Evolutionary conservation across 768 basidiomycete genomes (phyloP), one percentile per base, ranked within the genome.

Genomic region (Lentinus tigrinus): DNA sequence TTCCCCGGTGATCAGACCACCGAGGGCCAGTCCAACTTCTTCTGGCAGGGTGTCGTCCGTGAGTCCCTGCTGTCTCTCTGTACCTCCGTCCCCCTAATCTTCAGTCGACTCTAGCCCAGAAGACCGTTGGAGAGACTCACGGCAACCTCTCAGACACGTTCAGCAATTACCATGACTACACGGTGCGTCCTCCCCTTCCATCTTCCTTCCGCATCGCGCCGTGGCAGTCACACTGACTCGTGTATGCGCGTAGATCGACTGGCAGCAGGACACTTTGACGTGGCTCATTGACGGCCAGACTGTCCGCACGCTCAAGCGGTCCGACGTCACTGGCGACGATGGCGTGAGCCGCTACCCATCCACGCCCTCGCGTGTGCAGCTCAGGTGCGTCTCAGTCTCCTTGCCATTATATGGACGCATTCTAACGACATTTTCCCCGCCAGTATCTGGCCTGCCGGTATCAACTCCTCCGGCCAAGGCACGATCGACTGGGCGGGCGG

Each of bases 361-460:
- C 55, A 93, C 92, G 2, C 92, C 93, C 3, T 82, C 90, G 31
- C 85, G 90, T 42, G 80, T 95, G 43, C 90, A 95, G 71, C 70
- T 95, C 56, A 89, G 87, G 89, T 88, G 69, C 24, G 77, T 67
- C 36, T 26, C n/a, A n/a, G n/a, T n/a, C 36, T 21, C 21, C 11
- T n/a, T 34, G 47, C 51, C 10, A n/a, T 27, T n/a, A 21, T n/a
- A 31, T 4, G 16, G 7, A n/a, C 17, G 16, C 5, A 13, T 14
- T 13, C 39, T 47, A n/a, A 3, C 37, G 17, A 37, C 24, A 56
- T n/a, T 44, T 5, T 37, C 37, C 26, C 26, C 23, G 17, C 4
- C 46, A 77, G 88, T 60, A 63, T 94, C 52, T 94, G 92, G 91
- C 88, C 91, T n/a, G 88, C 88, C 6, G 93, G 92, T 31, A 85